Evolutionary conservation across 192 early-diverging fungal genomes (phyloP), one percentile per base, ranked within the genome.

Genomic region (Entophlyctis helioformis): DNA sequence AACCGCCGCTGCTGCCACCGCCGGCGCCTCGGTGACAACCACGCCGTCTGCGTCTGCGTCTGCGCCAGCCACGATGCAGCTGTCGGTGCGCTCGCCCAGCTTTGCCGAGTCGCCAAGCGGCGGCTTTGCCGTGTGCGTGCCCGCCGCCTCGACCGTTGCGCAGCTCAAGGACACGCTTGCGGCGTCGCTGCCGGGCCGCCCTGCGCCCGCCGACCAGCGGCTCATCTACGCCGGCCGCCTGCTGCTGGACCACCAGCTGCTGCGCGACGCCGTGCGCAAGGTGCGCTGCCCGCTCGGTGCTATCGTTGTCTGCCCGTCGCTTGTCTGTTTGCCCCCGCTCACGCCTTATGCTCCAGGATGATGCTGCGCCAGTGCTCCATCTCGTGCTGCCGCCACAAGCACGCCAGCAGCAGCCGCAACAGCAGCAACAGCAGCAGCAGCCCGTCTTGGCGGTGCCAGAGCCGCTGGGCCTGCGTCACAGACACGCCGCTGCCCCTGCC

Each of bases 151-250:
- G 33, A 43, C 32, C 36, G 36, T 60, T 8, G 22, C 42, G 3
- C 39, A 49, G 25, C 44, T 60, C 20, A 60, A 60, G 33, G 26
- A 33, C 20, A 27, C 39, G n/a, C 6, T 60, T 12, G 21, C 40
- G 22, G 51, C 27, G 15, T 12, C 37, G 41, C 8, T 48, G 6
- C 58, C 58, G 4, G 34, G 38, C 22, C 21, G 38, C 2, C 58
- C 51, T 15, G 23, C 38, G 8, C 39, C 29, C 6, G 19, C 15
- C 2, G 52, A 49, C 20, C 54, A 51, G 46, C 16, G 58, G 23
- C 32, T 60, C 5, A 60, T 60, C 33, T 40, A 53, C 29, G 36
- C 51, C 16, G 58, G 58, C 24, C 48, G 48, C 23, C 39, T 60
- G 20, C 28, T 53, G 32, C 28, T 8, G 1, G 57, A 59, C 35